phyloP scores from a whole-genome alignment of 352 stramenopile species.

The Phytopythium delawarense region DNA sequence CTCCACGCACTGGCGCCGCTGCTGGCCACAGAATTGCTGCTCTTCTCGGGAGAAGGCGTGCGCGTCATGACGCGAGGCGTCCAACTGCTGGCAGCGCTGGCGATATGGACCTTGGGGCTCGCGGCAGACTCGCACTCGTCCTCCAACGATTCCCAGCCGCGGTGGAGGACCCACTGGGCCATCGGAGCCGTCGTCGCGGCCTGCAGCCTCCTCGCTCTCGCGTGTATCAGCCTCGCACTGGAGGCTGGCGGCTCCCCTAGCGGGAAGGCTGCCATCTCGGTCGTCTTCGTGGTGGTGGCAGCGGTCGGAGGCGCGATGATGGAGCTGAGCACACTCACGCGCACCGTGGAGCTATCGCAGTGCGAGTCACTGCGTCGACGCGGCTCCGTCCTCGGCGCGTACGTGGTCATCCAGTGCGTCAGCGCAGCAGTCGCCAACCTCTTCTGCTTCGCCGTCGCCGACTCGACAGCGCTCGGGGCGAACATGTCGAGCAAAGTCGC shows the following conservation, averaged over 20 bases:
- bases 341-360: slow-evolving; percentile 36
- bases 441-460: slow-evolving; percentile 13
- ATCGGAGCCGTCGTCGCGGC: slow-evolving; percentile 32
- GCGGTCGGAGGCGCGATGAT: slow-evolving; percentile 23
- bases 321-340: slow-evolving; percentile 29
- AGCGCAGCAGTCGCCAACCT: slow-evolving; percentile 1
- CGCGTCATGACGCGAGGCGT: neutral
- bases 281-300: slow-evolving; percentile 21
- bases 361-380: slow-evolving; percentile 30
- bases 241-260: slow-evolving; percentile 6
- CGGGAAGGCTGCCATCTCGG: slow-evolving; percentile 11
- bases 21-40: slow-evolving; percentile 21
- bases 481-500: slow-evolving; percentile 13
- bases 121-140: slow-evolving; percentile 1
- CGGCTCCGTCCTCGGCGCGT: slow-evolving; percentile 28
- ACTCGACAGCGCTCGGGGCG: slow-evolving; percentile 10
- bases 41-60: slow-evolving; percentile 7
- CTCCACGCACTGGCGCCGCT: slow-evolving; percentile 17
- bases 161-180: slow-evolving; percentile 70
- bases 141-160: neutral
- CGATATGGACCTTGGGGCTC: neutral
- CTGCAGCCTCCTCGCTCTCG: slow-evolving; percentile 20
- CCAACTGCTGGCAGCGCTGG: neutral
- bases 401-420: slow-evolving; percentile 25
- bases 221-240: slow-evolving; percentile 20